Evolutionary conservation across 2,329 filamentous ascomycete genomes (phyloP).

Genomic region (Fusarium foetens): DNA sequence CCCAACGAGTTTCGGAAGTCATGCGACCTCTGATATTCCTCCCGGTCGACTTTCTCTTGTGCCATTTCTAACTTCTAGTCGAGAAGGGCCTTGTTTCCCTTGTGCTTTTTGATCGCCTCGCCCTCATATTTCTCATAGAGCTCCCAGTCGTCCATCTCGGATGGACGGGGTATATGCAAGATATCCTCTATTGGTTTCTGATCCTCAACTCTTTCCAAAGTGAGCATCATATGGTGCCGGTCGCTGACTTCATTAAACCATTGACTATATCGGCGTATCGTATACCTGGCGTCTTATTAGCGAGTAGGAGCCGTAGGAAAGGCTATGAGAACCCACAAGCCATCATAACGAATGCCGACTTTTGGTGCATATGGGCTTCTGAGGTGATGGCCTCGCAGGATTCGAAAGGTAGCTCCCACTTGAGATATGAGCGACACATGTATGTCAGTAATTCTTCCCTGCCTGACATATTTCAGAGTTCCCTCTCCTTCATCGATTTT

Average conservation of each 20-base stretch:
- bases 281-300: constrained; percentile 54
- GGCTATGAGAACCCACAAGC: constrained; percentile 55
- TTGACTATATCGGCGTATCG: constrained; percentile 58
- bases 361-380: constrained; percentile 62
- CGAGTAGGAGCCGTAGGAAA: background rate
- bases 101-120: constrained; percentile 52
- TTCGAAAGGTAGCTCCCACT: constrained; percentile 60
- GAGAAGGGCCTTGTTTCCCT: constrained; percentile 54
- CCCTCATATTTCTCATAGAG: constrained; percentile 60
- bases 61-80: constrained; percentile 54
- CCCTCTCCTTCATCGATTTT: constrained; percentile 48
- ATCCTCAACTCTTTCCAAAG: constrained; percentile 55
- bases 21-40: constrained; percentile 44
- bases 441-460: constrained; percentile 58
- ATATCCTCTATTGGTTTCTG: constrained; percentile 58
- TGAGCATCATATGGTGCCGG: constrained; percentile 57
- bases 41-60: constrained; percentile 44
- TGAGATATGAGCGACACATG: constrained; percentile 60
- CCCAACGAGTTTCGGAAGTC: constrained; percentile 42
- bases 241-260: constrained; percentile 46
- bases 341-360: constrained; percentile 67
- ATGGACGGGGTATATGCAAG: constrained; percentile 60
- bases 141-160: constrained; percentile 66
- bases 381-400: constrained; percentile 63
- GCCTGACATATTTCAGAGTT: constrained; percentile 56